Base-by-base conservation (phyloP, 2,329 filamentous ascomycete species). In the Exophiala lecanii-corni region DNA sequence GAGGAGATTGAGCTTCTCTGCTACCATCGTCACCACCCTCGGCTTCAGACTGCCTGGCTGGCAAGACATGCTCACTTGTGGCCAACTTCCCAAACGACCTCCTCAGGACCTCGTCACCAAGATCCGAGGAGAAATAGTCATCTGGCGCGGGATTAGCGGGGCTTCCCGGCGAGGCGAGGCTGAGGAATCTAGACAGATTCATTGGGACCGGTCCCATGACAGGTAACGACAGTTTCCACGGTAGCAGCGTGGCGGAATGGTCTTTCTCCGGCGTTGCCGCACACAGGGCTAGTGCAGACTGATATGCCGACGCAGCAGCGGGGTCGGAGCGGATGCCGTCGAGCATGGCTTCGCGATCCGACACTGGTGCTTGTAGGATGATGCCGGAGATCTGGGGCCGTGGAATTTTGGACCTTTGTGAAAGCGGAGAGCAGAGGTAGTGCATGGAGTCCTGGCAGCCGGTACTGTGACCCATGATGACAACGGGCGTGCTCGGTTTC, bases 111-210 rank as follows among this genome's bases (percentile, higher is more conserved):
- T 76, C 70, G 31, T 78, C 74, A 0, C 69, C 62, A n/a, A 92
- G 66, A 59, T 92, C 85, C 2, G 79, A 81, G n/a, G 84, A 89
- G 66, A 94, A 95, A 59, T 85, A 87, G 60, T 95, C 89, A 60
- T 96, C 89, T 45, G 86, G 83, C 7, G 82, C 84, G 4, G 79
- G 71, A 38, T 70, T 63, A 35, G 70, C 67, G 1, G 76, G 76
- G 16, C 71, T 75, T 34, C 64, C 64, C 0, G 70, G 69, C 28
- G 67, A 70, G 0, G 73, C 67, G 5, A 85, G 64, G 35, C 76
- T 78, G 25, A 81, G 59, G 60, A 79, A 82, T 31, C 81, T 61
- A 34, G 67, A 66, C 5, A 80, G 77, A n/a, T 67, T 73, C 3
- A 82, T 63, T 0, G 75, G 73, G 1, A 66, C 65, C 2, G 56